Base-by-base conservation (phyloP, 2,329 filamentous ascomycete genomes). In the Simplicillium aogashimaense region DNA sequence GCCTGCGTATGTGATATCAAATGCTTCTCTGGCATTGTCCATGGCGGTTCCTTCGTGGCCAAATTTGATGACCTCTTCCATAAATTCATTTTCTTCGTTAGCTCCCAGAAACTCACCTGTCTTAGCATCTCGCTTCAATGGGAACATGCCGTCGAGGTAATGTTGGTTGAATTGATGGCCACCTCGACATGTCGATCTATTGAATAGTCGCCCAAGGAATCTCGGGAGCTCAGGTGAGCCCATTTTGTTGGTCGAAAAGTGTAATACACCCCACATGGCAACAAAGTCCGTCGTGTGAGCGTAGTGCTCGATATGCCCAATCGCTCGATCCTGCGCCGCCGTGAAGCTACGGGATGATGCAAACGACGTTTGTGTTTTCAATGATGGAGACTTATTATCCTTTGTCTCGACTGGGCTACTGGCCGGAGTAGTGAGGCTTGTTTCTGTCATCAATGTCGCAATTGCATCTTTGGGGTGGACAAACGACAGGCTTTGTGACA, bases 301-400 rank as follows among this genome's bases (percentile, higher is more conserved):
- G 52, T 89, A 92, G 58, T 92, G 86, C 59, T 92, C 86, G 31
- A 92, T 81, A 47, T 88, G 72, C 6, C 73, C 69, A 38, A 90
- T 79, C 3, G 74, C 73, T 32, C 66, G 61, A 45, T 67, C 65
- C 5, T 66, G 59, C 8, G 65, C 57, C 2, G 63, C 54, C 1
- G 54, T 55, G 2, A 61, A 55, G 6, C 58, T 60, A 15, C 61
- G 48, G 10, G 65, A 59, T 1, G 60, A 59, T 9, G 55, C 36
- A 5, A 50, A 48, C 0, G 58, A 54, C 3, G 53, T 43, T 16
- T 56, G 51, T 7, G 50, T 50, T 10, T 45, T 43, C 5, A 50
- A 15, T 3, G 45, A 35, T 5, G 46, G 41, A 1, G 48, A 44
- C 10, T 41, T 42, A 4, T 38, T 47, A 15, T 49, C 46, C 25